Percentiles rank a stretch among this genome's conserved stretches.
Evolutionary conservation across 371 early-diverging fungal species (phyloP).

Genomic region (Haplosporangium sp.): DNA sequence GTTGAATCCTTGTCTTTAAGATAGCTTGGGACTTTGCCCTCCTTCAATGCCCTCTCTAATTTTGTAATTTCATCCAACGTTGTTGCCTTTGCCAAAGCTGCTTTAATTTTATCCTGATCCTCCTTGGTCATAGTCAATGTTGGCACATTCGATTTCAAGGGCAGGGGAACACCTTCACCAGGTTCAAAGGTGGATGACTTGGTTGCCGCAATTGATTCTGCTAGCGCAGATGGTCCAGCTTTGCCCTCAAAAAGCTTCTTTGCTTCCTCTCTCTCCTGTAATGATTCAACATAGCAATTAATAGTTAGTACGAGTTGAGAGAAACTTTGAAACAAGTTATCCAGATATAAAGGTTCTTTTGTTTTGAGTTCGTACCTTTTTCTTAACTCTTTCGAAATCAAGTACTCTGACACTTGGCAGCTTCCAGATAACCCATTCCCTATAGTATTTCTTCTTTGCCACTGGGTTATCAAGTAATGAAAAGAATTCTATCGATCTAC

Average conservation of each 20-base stretch:
- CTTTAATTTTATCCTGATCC: conserved; percentile 73
- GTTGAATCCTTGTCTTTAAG: conserved; percentile 31
- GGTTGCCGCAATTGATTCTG: conserved; percentile 69
- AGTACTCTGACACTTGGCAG: conserved; percentile 83
- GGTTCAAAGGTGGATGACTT: conserved; percentile 76
- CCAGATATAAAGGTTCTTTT: no score
- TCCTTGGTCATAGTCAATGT: conserved; percentile 65
- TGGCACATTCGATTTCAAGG: conserved; percentile 56
- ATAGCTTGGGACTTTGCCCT: conserved; percentile 68
- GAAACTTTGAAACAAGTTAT: background rate
- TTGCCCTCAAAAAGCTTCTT: conserved; percentile 72
- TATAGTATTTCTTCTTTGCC: conserved; percentile 79
- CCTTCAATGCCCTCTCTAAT: conserved; percentile 75
- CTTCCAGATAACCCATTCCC: conserved; percentile 85
- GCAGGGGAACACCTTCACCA: conserved; percentile 75
- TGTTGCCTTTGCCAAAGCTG: conserved; percentile 81
- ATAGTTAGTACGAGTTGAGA: background rate
- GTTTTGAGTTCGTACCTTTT: conserved; percentile 60
- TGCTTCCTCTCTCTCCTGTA: conserved; percentile 84
- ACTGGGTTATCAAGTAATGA: conserved; percentile 92
- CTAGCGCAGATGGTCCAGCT: conserved; percentile 73
- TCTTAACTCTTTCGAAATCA: conserved; percentile 84
- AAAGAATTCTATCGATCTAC: conserved; percentile 70
- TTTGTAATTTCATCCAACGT: conserved; percentile 83
- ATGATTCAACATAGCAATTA: conserved; percentile 13